Percentiles rank a stretch among this genome's conserved stretches.
Evolutionary conservation across 169 alveolate species (phyloP).

Genomic region (Plasmodium cynomolgi): DNA sequence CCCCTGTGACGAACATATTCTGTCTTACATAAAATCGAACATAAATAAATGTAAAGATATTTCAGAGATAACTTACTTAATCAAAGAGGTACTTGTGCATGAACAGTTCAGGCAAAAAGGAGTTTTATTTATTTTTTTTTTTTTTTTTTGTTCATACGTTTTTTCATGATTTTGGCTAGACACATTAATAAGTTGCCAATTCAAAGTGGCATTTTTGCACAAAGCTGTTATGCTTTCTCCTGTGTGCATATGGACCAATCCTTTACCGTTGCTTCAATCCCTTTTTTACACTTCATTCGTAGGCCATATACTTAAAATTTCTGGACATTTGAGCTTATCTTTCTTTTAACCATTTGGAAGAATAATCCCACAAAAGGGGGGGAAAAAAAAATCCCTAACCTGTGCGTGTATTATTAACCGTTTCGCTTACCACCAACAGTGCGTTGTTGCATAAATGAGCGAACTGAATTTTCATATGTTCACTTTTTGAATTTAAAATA

Average conservation of each 20-base stretch:
- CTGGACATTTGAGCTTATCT: slow-evolving; percentile 31
- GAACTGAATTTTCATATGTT: not conserved
- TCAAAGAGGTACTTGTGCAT: slow-evolving; percentile 47
- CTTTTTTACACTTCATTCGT: not conserved
- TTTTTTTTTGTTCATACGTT: not conserved
- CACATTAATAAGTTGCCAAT: not conserved
- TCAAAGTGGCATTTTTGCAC: not conserved
- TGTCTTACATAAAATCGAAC: slow-evolving; percentile 59
- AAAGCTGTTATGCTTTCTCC: not conserved
- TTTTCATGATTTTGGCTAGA: not conserved
- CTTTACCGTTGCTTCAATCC: not conserved
- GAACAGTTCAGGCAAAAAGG: not conserved
- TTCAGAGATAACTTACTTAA: slow-evolving; percentile 65
- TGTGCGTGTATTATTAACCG: not conserved
- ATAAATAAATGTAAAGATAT: slow-evolving; percentile 63
- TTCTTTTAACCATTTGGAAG: not conserved
- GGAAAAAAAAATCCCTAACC: not conserved
- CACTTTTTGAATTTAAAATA: not conserved
- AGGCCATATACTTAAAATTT: slow-evolving; percentile 66
- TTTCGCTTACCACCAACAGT: not conserved
- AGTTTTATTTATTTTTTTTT: not conserved
- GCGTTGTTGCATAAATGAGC: not conserved
- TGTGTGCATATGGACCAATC: not conserved
- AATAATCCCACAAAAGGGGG: not conserved
- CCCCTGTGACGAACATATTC: slow-evolving; percentile 51